Evolutionary conservation across 139 green algal genomes (phyloP), one percentile per base, ranked within the genome.

Genomic region (Chlamydomonas schloesseri): DNA sequence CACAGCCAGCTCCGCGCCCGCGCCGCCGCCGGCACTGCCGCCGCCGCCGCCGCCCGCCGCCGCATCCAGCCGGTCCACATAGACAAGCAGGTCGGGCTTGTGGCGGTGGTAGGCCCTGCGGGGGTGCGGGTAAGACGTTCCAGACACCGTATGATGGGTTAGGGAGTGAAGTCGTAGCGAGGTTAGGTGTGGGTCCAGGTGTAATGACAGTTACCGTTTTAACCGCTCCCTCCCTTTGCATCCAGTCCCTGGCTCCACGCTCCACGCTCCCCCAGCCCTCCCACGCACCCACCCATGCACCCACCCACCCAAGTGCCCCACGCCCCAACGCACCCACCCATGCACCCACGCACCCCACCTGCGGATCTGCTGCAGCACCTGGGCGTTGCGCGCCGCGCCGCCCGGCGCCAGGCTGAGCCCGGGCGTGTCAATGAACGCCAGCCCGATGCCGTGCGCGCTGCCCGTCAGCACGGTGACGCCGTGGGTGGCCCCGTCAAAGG

Each of bases 71-170:
- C 91, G 86, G 85, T 94, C 91, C 28, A 94, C 91, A 57, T 92
- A 94, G 33, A 94, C 65, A 69, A 94, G 88, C 80, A 94, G 70
- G 83, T 94, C 91, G 23, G 91, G 91, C 42, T 82, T 80, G 77
- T 93, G 89, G 23, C 68, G 24, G 15, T 87, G 83, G 86, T 91
- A 92, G 4, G 88, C 88, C n/a, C 86, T 89, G 75, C 17, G 34
- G 13, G 73, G 53, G n/a, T n/a, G n/a, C n/a, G n/a, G n/a, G n/a
- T n/a, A n/a, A n/a, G n/a, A n/a, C n/a, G n/a, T n/a, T n/a, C n/a
- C n/a, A n/a, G n/a, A n/a, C n/a, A n/a, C n/a, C n/a, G n/a, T n/a
- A n/a, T n/a, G n/a, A n/a, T n/a, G n/a, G n/a, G n/a, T n/a, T n/a
- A n/a, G n/a, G n/a, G n/a, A n/a, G n/a, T n/a, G n/a, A n/a, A n/a